Evolutionary conservation across 306 rosid genomes (phyloP), one percentile per base, ranked within the genome.

Genomic region (Cicer arietinum): DNA sequence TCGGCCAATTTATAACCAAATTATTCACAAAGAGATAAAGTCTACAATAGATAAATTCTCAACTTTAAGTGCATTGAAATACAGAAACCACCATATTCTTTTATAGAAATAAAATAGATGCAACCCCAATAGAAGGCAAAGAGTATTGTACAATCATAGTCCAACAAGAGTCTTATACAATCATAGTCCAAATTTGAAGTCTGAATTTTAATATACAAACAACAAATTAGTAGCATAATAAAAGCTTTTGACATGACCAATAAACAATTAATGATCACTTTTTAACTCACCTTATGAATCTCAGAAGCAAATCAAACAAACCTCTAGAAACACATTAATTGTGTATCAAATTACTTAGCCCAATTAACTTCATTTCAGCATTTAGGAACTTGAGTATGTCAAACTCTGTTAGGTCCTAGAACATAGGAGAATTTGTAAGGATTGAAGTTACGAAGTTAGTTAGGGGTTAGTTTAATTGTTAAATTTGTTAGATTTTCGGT

Each of bases 91-190:
- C 30, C 1, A 3, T 40, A 14, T 22, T 54, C 37, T 41, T 52
- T 45, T 7, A 40, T 10, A 9, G 5, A 59, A 88, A 94, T 17
- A 86, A 54, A 40, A 71, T 94, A 0, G 96, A 90, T 0, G 96
- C 94, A 53, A 96, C 97, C 18, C 89, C 74, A 84, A 86, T 18
- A 10, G 97, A 91, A 71, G 98, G 96, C 73, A 87, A 25, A 71
- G 74, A 83, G 87, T 62, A 79, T 86, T 11, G 89, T 56, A 62
- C 90, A 86, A n/a, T 61, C 77, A 57, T 91, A 94, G 9, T 91
- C 96, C 70, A 94, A 56, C 80, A 94, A 91, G 90, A 22, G 30
- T 22, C 30, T 22, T 22, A 22, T 22, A 22, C 30, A 22, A 22
- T 22, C 30, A 22, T 3, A 25, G 30, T 25, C 4, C 72, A 80